Evolutionary conservation across 345 rosid species (phyloP).

Genomic region (Moricandia moricandioides): DNA sequence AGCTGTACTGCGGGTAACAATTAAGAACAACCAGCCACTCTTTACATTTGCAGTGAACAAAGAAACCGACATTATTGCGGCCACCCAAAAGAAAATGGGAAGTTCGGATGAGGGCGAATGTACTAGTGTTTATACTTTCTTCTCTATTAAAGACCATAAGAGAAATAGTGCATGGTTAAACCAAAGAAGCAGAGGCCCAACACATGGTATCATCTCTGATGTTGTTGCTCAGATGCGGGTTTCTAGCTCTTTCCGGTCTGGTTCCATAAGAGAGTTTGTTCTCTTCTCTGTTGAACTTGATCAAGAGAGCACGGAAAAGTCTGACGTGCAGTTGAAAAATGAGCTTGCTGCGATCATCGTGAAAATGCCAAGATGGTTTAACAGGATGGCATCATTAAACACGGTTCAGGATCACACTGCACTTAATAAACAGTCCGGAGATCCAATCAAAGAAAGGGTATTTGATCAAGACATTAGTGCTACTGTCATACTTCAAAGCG

Average conservation of each 20-base stretch:
- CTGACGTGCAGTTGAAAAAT: slow-evolving; percentile 51
- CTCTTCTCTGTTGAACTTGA: slow-evolving; percentile 58
- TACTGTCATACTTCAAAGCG: slow-evolving; percentile 85
- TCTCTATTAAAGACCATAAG: slow-evolving; percentile 62
- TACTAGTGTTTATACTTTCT: slow-evolving; percentile 65
- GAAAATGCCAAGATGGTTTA: slow-evolving; percentile 49
- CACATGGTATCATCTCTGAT: slow-evolving; percentile 57
- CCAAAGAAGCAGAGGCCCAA: slow-evolving; percentile 64
- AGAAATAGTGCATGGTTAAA: slow-evolving; percentile 68
- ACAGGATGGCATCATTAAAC: slow-evolving; percentile 28
- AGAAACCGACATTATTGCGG: slow-evolving; percentile 18
- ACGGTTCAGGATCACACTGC: slow-evolving; percentile 34
- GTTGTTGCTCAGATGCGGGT: slow-evolving; percentile 79
- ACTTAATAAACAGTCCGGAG: slow-evolving; percentile 29
- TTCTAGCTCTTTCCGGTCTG: slow-evolving; percentile 44
- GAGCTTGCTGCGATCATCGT: slow-evolving; percentile 88
- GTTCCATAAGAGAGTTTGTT: slow-evolving; percentile 65
- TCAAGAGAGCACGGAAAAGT: slow-evolving; percentile 39
- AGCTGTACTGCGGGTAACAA: not conserved
- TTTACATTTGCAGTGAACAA: no score
- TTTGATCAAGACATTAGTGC: slow-evolving; percentile 44
- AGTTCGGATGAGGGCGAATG: slow-evolving; percentile 48
- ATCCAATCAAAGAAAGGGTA: slow-evolving; percentile 3
- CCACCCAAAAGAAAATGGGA: slow-evolving; percentile 59
- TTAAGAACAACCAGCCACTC: no score